Percentiles rank a stretch among this genome's conserved stretches.
Evolutionary conservation across 176 grass and related monocot genomes (phyloP).

Genomic region (Bothriochloa decipiens): DNA sequence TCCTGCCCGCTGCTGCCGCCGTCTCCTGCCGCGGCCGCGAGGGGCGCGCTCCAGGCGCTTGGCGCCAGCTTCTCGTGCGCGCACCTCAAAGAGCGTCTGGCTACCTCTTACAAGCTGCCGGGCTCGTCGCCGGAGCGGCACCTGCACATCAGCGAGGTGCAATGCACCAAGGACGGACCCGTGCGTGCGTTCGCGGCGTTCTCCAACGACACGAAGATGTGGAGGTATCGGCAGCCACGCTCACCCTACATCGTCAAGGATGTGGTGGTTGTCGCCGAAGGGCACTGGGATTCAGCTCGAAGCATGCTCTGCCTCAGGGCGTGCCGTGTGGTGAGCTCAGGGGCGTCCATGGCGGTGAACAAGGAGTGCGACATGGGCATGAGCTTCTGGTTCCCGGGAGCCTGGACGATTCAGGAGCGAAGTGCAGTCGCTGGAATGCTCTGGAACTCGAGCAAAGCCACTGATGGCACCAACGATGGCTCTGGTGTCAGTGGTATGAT

Average conservation of each 20-base stretch:
- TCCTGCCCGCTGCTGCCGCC: background rate
- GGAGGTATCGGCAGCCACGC: background rate
- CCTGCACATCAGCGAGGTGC: conserved; percentile 46
- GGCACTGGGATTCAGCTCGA: conserved; percentile 45
- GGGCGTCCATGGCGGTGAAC: background rate
- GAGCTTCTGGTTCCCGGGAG: conserved; percentile 71
- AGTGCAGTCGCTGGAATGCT: conserved; percentile 46
- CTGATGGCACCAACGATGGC: background rate
- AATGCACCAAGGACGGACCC: conserved; percentile 32
- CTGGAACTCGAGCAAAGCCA: conserved; percentile 18
- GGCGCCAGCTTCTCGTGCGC: background rate
- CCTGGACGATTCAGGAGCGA: conserved; percentile 50
- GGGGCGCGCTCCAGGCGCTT: background rate
- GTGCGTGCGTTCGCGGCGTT: conserved; percentile 53
- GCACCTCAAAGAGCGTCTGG: background rate
- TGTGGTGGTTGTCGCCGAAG: conserved; percentile 52
- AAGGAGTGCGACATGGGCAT: conserved; percentile 59
- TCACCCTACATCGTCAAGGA: background rate
- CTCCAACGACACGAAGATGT: conserved; percentile 35
- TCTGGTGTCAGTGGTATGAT: background rate
- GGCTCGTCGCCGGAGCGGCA: background rate
- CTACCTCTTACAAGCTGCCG: conserved; percentile 34
- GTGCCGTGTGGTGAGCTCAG: conserved; percentile 34
- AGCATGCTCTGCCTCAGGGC: conserved; percentile 57
- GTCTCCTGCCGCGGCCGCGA: background rate